These are phyloP conservation scores for Begonia loranthoides DNA, from an alignment of 306 rosid species.

Conservation along the genomic window DNA sequence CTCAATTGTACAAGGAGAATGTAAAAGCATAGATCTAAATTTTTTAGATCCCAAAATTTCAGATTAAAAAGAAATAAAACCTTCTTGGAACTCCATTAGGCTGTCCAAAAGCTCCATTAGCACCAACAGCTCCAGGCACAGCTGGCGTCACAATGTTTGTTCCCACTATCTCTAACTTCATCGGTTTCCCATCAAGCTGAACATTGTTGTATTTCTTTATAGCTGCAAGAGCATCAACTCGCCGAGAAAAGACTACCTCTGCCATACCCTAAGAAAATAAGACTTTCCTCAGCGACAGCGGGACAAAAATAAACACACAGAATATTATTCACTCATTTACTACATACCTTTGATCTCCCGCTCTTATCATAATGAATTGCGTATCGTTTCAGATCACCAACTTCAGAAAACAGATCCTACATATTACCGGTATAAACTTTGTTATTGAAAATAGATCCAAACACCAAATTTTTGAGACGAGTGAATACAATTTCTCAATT, in stretches of 20 bases:
- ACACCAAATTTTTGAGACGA: neutral
- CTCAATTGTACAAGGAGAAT: neutral
- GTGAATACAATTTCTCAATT: too few species aligned
- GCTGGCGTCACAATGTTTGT: constrained; percentile 56
- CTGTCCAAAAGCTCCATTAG: constrained; percentile 37
- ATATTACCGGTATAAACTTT: neutral
- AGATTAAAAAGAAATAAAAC: constrained; percentile 20
- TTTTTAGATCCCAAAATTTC: neutral
- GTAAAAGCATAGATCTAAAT: neutral
- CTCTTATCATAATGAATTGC: constrained; percentile 76
- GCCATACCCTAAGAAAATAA: constrained; percentile 75
- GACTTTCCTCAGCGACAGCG: constrained; percentile 18
- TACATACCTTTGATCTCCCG: constrained; percentile 92
- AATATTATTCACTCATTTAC: neutral
- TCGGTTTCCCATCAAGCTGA: constrained; percentile 85
- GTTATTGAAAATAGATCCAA: neutral
- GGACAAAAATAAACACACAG: constrained; percentile 6
- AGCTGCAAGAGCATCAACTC: constrained; percentile 78
- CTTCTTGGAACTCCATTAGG: constrained; percentile 43
- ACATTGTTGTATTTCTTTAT: constrained; percentile 91
- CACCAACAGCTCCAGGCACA: constrained; percentile 19
- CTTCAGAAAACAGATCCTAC: constrained; percentile 93
- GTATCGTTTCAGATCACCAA: constrained; percentile 79
- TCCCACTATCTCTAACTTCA: constrained; percentile 92
- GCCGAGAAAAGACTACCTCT: constrained; percentile 72